These are phyloP conservation scores for Candida awuae DNA, from an alignment of 805 yeast species.

Conservation along the genomic window DNA sequence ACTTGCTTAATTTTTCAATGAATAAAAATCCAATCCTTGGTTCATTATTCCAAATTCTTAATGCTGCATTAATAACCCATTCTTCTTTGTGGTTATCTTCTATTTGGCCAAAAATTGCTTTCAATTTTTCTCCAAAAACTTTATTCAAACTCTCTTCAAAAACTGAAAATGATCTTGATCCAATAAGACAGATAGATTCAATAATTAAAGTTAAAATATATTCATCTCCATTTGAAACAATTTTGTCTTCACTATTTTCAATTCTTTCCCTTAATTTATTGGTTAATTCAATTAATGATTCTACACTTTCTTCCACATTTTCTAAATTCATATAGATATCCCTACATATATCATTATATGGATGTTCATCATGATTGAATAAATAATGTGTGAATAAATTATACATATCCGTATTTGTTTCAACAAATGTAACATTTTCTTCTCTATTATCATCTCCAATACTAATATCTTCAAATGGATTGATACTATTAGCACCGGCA, in stretches of 20 bases:
- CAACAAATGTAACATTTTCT: slow-evolving; percentile 15
- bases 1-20: slow-evolving; percentile 42
- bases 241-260: slow-evolving; percentile 8
- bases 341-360: slow-evolving; percentile 27
- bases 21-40: slow-evolving; percentile 60
- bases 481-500: slow-evolving; percentile 14
- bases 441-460: slow-evolving; percentile 11
- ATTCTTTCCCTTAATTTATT: slow-evolving; percentile 18
- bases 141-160: slow-evolving; percentile 43
- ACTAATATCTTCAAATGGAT: slow-evolving; percentile 10
- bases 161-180: slow-evolving; percentile 81
- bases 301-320: slow-evolving; percentile 21
- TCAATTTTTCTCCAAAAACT: slow-evolving; percentile 23
- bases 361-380: slow-evolving; percentile 29
- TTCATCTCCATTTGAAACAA: slow-evolving; percentile 25
- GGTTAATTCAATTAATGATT: slow-evolving; percentile 24
- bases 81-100: slow-evolving; percentile 22
- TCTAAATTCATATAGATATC: slow-evolving; percentile 28
- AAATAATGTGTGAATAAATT: slow-evolving; percentile 28
- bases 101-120: slow-evolving; percentile 18
- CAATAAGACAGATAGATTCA: slow-evolving; percentile 71
- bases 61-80: slow-evolving; percentile 47
- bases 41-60: slow-evolving; percentile 57
- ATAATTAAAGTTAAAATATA: slow-evolving; percentile 54
- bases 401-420: slow-evolving; percentile 22